Base-by-base conservation (phyloP, 352 stramenopile species). In the Phytophthora agathidicida region DNA sequence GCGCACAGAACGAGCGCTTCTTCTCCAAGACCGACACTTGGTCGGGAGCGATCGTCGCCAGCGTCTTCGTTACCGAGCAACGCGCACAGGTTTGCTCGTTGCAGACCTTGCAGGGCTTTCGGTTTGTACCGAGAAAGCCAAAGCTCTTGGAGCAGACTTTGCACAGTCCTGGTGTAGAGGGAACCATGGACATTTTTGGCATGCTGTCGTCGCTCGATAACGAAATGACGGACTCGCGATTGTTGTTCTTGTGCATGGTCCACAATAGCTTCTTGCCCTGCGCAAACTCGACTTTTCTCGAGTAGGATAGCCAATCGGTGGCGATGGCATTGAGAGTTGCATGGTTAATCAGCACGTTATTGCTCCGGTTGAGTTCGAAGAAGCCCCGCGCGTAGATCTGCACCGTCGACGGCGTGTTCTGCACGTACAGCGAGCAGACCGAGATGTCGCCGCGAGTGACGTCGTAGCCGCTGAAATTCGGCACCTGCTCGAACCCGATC, bases 221-320 rank as follows among this genome's bases (percentile, higher is more conserved):
- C 3, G 49, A 55, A 48, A 61, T 51, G 22, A 66, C 56, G 8
- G 49, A 61, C 13, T 49, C 49, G 16, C 33, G 49, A 17, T 51
- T 49, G 20, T 20, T 47, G 27, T 48, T 57, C 32, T 53, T 50
- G 17, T 56, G 33, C 39, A 69, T 48, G 14, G 23, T 16, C 52
- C 63, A 73, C 14, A 55, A 19, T 13, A 73, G 53, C 31, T 73
- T 76, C 63, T 71, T 73, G n/a, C 52, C 19, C 27, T 63, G 56
- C 2, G 43, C 62, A 35, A 19, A 76, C 13, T 76, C 63, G 13
- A 68, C 36, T 19, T 42, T 48, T n/a, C 68, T 48, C 7, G 36
- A 37, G 22, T 51, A 57, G 3, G 58, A 71, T 38, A 66, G 42
- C 55, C 62, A 62, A 9, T 62, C 35, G 2, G 32, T 27, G 2